Conservation (phyloP, 2,329 filamentous ascomycete genomes). For the Clarireedia monteithiana region DNA sequence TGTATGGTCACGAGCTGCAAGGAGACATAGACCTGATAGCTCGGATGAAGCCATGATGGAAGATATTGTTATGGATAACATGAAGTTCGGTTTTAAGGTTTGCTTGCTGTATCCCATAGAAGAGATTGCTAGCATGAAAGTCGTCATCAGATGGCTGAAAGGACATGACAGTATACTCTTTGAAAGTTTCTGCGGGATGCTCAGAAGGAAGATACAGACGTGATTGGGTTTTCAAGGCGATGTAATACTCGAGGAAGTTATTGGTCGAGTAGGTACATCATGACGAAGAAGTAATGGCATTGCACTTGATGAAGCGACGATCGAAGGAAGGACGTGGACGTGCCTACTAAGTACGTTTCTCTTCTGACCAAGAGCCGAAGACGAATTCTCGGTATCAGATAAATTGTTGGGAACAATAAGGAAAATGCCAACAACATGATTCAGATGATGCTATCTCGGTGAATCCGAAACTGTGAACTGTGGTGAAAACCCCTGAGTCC, state of each 20-base stretch:
- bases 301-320: too few relatives aligned
- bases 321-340: too few relatives aligned
- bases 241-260: too few relatives aligned
- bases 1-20: slow-evolving; percentile 30
- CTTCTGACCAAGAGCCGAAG: too few relatives aligned
- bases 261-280: neutral
- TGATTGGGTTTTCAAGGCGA: neutral
- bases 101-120: slow-evolving; percentile 32
- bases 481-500: too few relatives aligned
- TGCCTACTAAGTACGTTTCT: too few relatives aligned
- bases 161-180: slow-evolving; percentile 68
- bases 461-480: too few relatives aligned
- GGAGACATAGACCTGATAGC: slow-evolving; percentile 29
- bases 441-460: too few relatives aligned
- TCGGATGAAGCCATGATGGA: slow-evolving; percentile 24
- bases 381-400: too few relatives aligned
- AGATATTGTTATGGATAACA: slow-evolving; percentile 27
- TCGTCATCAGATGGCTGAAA: slow-evolving; percentile 63
- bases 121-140: slow-evolving; percentile 35
- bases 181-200: slow-evolving; percentile 79
- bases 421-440: too few relatives aligned
- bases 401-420: too few relatives aligned
- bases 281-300: neutral
- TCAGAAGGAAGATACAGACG: slow-evolving; percentile 42
- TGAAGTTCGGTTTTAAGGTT: slow-evolving; percentile 51